Conservation (phyloP, 1,284 basidiomycete species). For the Ustilago nuda region DNA sequence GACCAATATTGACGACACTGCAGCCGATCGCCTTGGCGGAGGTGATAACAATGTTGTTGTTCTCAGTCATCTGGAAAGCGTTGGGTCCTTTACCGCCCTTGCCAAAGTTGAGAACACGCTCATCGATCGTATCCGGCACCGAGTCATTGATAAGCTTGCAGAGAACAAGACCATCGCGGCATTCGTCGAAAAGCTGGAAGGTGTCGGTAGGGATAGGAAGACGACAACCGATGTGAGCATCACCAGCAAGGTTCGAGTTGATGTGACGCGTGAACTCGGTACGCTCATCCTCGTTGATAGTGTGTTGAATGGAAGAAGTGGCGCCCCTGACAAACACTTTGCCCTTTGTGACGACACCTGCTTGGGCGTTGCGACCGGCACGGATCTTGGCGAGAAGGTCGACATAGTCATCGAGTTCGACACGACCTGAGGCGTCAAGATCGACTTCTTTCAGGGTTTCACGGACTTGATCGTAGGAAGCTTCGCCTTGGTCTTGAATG, state of each 20-base stretch:
- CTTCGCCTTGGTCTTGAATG: constrained; percentile 59
- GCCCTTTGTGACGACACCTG: constrained; percentile 73
- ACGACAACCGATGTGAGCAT: constrained; percentile 83
- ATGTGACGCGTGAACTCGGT: constrained; percentile 97
- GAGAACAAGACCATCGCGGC: constrained; percentile 90
- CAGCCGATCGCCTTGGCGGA: constrained; percentile 98
- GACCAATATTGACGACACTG: constrained; percentile 97
- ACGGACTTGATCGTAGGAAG: constrained; percentile 68
- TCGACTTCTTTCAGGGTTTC: constrained; percentile 92
- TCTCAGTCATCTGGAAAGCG: constrained; percentile 99
- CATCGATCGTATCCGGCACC: constrained; percentile 98
- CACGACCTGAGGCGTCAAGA: constrained; percentile 92
- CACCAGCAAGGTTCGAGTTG: constrained; percentile 89
- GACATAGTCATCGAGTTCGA: constrained; percentile 98
- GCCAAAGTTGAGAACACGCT: constrained; percentile 86
- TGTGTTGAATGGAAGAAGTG: constrained; percentile 95
- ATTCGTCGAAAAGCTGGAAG: constrained; percentile 99
- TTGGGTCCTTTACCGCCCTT: constrained; percentile 72
- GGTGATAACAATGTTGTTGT: constrained; percentile 99
- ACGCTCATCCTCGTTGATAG: constrained; percentile 97
- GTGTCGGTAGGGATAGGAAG: constrained; percentile 96
- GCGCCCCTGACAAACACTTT: constrained; percentile 95
- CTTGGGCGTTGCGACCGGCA: constrained; percentile 70
- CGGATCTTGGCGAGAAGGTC: constrained; percentile 88
- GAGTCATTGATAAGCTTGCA: constrained; percentile 99